Conservation (phyloP, 345 rosid genomes). For the Acer saccharum region DNA sequence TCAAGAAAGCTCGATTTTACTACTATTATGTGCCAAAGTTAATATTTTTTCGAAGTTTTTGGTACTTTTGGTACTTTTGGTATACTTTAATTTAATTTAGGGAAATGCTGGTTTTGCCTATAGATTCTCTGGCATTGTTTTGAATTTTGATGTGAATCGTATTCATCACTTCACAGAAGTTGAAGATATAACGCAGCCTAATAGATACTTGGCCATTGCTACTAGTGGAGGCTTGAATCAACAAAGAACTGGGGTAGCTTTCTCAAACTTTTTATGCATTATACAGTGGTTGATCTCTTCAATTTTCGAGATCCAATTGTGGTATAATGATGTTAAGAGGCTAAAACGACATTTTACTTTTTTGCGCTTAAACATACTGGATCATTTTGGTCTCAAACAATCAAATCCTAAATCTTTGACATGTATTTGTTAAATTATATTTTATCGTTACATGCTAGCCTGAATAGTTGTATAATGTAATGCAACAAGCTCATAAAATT, state of each 20-base stretch:
- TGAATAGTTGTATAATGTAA: background rate
- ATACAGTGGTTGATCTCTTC: background rate
- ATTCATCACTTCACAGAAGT: conserved; percentile 50
- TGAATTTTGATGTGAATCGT: conserved; percentile 16
- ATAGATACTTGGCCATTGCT: conserved; percentile 73
- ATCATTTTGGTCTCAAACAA: background rate
- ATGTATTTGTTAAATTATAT: background rate
- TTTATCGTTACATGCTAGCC: background rate
- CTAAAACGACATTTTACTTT: background rate
- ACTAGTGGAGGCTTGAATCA: conserved; percentile 97
- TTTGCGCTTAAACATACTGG: background rate
- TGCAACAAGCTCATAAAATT: background rate
- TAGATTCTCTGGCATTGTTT: background rate
- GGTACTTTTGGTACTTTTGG: too few species aligned
- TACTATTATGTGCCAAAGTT: background rate
- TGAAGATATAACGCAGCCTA: conserved; percentile 42
- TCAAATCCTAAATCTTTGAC: background rate
- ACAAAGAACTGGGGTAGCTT: conserved; percentile 88
- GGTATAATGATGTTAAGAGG: background rate
- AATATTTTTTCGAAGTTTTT: background rate
- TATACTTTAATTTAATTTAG: too few species aligned
- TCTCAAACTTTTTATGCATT: conserved; percentile 4
- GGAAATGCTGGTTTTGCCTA: background rate
- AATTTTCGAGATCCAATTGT: background rate
- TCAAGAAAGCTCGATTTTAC: background rate